These are phyloP conservation scores for Lumnitzera littorea DNA, from an alignment of 345 rosid genomes.

Conservation along the genomic window DNA sequence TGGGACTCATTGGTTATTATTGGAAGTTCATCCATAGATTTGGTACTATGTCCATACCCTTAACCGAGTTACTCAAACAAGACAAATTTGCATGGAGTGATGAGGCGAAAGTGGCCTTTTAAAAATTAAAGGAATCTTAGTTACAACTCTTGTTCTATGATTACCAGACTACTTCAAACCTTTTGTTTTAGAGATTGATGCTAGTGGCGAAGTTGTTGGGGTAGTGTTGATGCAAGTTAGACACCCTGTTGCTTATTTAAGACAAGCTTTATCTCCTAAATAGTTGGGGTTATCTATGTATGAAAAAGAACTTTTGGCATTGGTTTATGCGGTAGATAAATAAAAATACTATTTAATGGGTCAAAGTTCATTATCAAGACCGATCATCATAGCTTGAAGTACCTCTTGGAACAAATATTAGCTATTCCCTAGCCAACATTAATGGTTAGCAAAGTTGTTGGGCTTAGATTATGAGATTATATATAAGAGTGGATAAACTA, in stretches of 20 bases:
- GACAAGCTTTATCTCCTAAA: neutral
- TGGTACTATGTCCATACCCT: neutral
- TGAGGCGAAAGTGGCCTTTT: neutral
- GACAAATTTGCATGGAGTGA: neutral
- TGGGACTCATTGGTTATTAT: neutral
- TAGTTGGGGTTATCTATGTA: neutral
- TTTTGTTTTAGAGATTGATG: neutral
- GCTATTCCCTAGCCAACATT: neutral
- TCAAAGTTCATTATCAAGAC: conserved; percentile 1
- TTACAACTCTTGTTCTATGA: neutral
- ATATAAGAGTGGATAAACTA: neutral
- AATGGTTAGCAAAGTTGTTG: conserved; percentile 3
- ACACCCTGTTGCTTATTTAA: neutral
- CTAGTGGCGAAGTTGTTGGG: neutral
- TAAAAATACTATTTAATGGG: neutral
- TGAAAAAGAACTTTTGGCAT: conserved; percentile 3
- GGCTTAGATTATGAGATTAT: conserved; percentile 3
- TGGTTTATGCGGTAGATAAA: neutral
- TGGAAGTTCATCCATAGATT: neutral
- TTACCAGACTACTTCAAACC: neutral
- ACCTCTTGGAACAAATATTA: neutral
- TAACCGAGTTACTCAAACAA: neutral
- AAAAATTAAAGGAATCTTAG: neutral
- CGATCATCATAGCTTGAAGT: conserved; percentile 3
- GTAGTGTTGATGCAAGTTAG: neutral